Base-by-base conservation (phyloP, 2,329 filamentous ascomycete genomes). In the Bipolaris oryzae region DNA sequence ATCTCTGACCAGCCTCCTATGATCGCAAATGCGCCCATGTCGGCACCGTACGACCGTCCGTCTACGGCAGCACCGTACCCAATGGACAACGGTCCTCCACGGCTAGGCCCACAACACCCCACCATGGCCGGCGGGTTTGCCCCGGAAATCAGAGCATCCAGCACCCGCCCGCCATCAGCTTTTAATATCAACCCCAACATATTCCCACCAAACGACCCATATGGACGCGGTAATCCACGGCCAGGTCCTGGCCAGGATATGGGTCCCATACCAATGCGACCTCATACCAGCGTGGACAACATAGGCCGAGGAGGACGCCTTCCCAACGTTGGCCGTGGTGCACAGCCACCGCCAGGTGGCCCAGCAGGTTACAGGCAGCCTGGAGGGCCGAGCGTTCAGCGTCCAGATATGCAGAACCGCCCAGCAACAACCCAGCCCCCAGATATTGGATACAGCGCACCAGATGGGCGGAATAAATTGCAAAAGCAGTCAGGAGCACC, bases 41-140 rank as follows among this genome's bases (percentile, higher is more conserved):
- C 68, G 11, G 61, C 66, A 41, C 74, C 71, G 39, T 72, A 70
- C 15, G 72, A 76, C 16, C 72, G 76, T 25, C 80, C 85, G 33
- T 76, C 85, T 15, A 83, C 87, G 9, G 80, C 84, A 20, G 86
- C 87, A 1, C 89, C 89, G 1, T 92, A 92, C 66, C 89, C 89
- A 0, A 82, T 87, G 47, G 88, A 90, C 62, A 87, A 90, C 62
- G 79, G 81, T 50, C 83, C 86, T 18, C 79, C 82, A 44, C 81
- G 80, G n/a, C 72, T 74, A 47, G 67, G 64, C 34, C 64, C 66
- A 18, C 63, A 64, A 48, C 69, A 70, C 35, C 63, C 74, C 54
- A 58, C 43, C 57, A 68, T 69, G 46, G 74, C 74, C 28, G 76
- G 76, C 9, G 78, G 77, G 20, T 78, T 79, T 64, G 77, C 73